phyloP scores from a whole-genome alignment of 2,329 filamentous ascomycete genomes.

The Graphiopsis chlorocephala region DNA sequence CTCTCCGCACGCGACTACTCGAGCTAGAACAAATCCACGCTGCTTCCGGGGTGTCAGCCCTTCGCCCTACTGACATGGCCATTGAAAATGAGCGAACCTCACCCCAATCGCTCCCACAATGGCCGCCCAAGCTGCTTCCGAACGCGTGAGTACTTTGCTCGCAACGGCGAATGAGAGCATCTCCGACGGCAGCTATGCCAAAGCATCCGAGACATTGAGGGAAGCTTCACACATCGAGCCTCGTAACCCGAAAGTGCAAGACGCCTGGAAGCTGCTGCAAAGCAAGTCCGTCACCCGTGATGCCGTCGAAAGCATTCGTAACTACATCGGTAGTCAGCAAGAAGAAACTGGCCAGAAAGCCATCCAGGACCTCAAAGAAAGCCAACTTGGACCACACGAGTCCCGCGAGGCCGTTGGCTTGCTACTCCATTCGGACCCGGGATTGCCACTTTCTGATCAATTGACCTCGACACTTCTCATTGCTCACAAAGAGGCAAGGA shows the following conservation, averaged over 20 bases:
- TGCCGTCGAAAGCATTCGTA: constrained; percentile 22
- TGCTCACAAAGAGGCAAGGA: constrained; percentile 36
- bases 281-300: constrained; percentile 27
- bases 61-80: neutral
- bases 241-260: constrained; percentile 40
- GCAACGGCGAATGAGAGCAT: constrained; percentile 25
- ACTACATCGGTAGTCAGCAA: constrained; percentile 29
- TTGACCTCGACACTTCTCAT: constrained; percentile 36
- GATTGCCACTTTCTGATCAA: constrained; percentile 36
- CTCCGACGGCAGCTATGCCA: constrained; percentile 32
- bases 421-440: constrained; percentile 40
- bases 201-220: constrained; percentile 42
- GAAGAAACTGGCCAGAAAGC: constrained; percentile 43
- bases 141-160: constrained; percentile 25
- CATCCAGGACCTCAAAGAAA: constrained; percentile 29
- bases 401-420: constrained; percentile 41
- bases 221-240: constrained; percentile 46
- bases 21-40: neutral
- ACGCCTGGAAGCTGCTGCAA: constrained; percentile 40
- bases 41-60: neutral
- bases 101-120: neutral
- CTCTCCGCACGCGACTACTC: neutral
- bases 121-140: constrained; percentile 11
- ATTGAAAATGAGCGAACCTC: neutral
- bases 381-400: constrained; percentile 37